Percentiles rank a stretch among this genome's conserved stretches.
phyloP scores from a whole-genome alignment of 179 eudicot species.

The Actinidia chinensis region DNA sequence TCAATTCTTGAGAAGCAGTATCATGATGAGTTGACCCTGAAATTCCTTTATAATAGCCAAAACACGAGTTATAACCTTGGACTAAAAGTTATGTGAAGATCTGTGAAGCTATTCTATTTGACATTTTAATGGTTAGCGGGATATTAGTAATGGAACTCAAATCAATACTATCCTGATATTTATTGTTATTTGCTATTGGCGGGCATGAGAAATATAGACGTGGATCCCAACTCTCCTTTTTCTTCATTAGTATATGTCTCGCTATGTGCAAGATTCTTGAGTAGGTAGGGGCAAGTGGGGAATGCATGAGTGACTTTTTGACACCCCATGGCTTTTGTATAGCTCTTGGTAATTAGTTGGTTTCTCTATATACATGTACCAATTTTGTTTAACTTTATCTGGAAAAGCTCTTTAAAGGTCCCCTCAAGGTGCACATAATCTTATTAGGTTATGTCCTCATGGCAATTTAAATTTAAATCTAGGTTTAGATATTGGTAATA shows the following conservation, averaged over 20 bases:
- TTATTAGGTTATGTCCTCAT: background rate
- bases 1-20: constrained; percentile 44
- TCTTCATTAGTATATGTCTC: too few relatives aligned
- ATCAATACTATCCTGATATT: too few relatives aligned
- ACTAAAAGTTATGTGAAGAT: background rate
- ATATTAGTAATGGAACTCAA: too few relatives aligned
- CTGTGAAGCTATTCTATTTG: background rate
- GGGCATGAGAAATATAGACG: too few relatives aligned
- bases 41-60: background rate
- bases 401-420: background rate
- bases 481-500: background rate
- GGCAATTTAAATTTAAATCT: background rate
- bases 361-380: background rate
- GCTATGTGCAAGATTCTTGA: too few relatives aligned
- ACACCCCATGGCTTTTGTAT: background rate
- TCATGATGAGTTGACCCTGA: constrained; percentile 57
- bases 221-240: too few relatives aligned
- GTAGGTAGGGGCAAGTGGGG: background rate
- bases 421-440: too few relatives aligned
- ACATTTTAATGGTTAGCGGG: too few relatives aligned
- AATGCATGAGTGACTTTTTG: background rate
- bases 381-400: background rate
- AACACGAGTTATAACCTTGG: background rate
- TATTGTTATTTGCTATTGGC: too few relatives aligned
- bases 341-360: background rate